A percentile compares a stretch with the other conserved stretches of the same genome.
Evolutionary conservation across 371 early-diverging fungal species (phyloP).

Genomic region (Actinomucor elegans): DNA sequence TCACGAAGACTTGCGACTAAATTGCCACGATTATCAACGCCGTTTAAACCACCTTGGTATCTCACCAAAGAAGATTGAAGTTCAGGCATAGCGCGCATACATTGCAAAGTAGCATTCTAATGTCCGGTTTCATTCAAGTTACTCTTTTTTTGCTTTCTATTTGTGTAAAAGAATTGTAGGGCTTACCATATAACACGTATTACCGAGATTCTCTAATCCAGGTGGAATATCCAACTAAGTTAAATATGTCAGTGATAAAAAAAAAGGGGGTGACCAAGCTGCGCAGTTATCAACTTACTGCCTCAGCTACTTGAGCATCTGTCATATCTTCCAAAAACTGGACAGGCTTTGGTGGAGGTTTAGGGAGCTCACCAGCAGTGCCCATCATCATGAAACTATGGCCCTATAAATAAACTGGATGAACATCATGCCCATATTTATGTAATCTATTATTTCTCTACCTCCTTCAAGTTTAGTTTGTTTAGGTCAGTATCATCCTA

Average conservation of each 20-base stretch:
- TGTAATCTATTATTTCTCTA: constrained; percentile 21
- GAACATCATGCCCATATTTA: not conserved
- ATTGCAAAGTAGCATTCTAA: constrained; percentile 95
- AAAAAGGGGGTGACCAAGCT: not conserved
- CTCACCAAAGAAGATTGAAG: constrained; percentile 63
- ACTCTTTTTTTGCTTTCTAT: not conserved
- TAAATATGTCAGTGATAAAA: not conserved
- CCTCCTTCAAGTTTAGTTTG: constrained; percentile 65
- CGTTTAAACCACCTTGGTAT: constrained; percentile 42
- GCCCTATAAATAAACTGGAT: constrained; percentile 33
- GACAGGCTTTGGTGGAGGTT: constrained; percentile 66
- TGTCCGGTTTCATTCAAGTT: not conserved
- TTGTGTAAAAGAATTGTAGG: too few species aligned
- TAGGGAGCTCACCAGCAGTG: constrained; percentile 86
- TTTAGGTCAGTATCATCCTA: constrained; percentile 78
- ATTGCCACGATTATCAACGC: constrained; percentile 54
- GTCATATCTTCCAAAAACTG: constrained; percentile 93
- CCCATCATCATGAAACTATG: constrained; percentile 92
- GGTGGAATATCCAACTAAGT: constrained; percentile 78
- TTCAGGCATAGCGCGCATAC: constrained; percentile 88
- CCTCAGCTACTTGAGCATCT: constrained; percentile 81
- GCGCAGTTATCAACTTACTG: constrained; percentile 48
- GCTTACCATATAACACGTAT: constrained; percentile 97
- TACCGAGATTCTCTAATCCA: constrained; percentile 92
- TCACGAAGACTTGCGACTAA: constrained; percentile 73